A percentile compares a stretch with the other conserved stretches of the same genome.
phyloP scores from a whole-genome alignment of 805 yeast species.

The Yarrowia bubula region DNA sequence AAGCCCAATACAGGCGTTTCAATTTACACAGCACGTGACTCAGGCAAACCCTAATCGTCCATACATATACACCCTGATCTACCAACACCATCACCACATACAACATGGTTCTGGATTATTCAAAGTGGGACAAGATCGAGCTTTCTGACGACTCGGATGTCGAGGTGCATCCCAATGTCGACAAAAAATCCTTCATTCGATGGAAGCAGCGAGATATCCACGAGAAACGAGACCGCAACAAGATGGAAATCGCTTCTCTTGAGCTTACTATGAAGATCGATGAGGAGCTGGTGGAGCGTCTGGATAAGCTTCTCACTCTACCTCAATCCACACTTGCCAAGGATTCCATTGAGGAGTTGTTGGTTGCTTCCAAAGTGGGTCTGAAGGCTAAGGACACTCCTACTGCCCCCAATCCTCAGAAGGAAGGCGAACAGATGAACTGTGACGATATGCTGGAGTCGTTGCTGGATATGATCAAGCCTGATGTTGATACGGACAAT shows the following conservation, averaged over 20 bases:
- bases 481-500: conserved; percentile 46
- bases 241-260: conserved; percentile 70
- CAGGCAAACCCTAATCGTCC: background rate
- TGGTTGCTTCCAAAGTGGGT: conserved; percentile 7
- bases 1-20: background rate
- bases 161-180: conserved; percentile 98
- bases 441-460: conserved; percentile 94
- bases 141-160: conserved; percentile 94
- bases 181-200: conserved; percentile 82
- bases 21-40: background rate
- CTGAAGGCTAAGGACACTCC: conserved; percentile 23
- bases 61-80: background rate
- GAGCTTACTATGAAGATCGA: conserved; percentile 82
- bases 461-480: conserved; percentile 70
- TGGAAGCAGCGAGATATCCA: conserved; percentile 99
- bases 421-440: conserved; percentile 43
- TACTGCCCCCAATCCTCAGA: conserved; percentile 23
- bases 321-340: background rate
- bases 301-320: conserved; percentile 50
- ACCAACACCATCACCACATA: background rate
- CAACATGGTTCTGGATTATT: conserved; percentile 82
- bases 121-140: conserved; percentile 97
- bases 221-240: conserved; percentile 80
- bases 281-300: conserved; percentile 65
- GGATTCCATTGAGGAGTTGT: conserved; percentile 15